Base-by-base conservation (phyloP, 176 grass and related monocot genomes). In the Echinochloa phyllopogon region DNA sequence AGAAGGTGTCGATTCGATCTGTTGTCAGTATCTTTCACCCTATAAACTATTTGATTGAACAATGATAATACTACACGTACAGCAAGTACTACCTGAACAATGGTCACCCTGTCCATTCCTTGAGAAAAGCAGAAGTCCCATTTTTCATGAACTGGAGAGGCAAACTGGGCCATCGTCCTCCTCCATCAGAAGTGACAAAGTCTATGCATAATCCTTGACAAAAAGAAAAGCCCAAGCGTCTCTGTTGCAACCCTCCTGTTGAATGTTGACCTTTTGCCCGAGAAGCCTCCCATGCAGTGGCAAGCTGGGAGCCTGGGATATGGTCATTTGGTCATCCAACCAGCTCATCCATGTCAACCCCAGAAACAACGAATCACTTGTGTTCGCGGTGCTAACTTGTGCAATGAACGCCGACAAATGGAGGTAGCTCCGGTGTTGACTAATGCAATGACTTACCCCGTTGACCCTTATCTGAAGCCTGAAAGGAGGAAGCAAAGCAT, bases 401-500 rank as follows among this genome's bases (percentile, higher is more conserved):
- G 73, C 72, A 48, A 87, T 13, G 88, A 73, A 45, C n/a, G n/a
- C n/a, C n/a, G n/a, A n/a, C n/a, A n/a, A n/a, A n/a, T n/a, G n/a
- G n/a, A n/a, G 82, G 79, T 83, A 78, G 80, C 73, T 49, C 8
- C 23, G 56, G 65, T 21, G 84, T 86, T 90, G 78, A 86, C 72
- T 69, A 86, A 81, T 55, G 62, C 39, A 51, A 53, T 4, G 10
- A 0, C 66, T 3, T 6, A 39, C 48, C 55, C 65, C 39, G 77
- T 52, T 76, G 65, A 81, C 76, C 85, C 80, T 88, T 91, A 75
- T 88, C 65, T 41, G 21, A 77, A 85, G 13, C 45, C 51, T 75
- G 61, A 81, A 69, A 79, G 65, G 77, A 61, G 72, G 48, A 75
- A 49, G 39, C 72, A 74, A 17, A 1, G 25, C 15, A 51, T 51